Conservation (phyloP, 202 grass and related monocot genomes). For the Zoysia matrella region DNA sequence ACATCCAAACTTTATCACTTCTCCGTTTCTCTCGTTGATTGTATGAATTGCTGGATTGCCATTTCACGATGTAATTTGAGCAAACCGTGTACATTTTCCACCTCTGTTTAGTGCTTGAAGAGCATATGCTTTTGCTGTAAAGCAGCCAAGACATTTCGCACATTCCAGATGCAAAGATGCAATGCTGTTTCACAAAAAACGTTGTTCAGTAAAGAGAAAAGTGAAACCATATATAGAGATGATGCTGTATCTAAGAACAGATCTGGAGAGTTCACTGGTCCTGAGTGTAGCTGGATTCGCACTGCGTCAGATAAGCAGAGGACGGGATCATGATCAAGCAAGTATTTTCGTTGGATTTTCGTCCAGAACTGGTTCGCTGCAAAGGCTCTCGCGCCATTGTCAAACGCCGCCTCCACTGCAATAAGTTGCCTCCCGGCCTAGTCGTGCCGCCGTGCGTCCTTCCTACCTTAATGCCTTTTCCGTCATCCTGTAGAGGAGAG, state of each 20-base stretch:
- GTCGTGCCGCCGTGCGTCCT: background rate
- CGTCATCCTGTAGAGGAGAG: too few relatives aligned
- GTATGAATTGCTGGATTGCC: background rate
- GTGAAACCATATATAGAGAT: background rate
- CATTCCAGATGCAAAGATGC: background rate
- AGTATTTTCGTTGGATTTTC: background rate
- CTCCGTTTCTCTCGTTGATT: constrained; percentile 2
- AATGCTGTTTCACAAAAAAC: background rate
- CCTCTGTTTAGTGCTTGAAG: background rate
- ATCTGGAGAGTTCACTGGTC: background rate
- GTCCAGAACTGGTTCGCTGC: background rate
- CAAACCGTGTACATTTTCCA: constrained; percentile 33
- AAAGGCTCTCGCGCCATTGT: background rate
- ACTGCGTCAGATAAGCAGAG: background rate
- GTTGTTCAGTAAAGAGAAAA: background rate
- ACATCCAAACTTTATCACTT: background rate
- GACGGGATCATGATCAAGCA: background rate
- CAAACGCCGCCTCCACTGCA: background rate
- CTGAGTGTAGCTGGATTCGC: background rate
- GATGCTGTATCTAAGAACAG: background rate
- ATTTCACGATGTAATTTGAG: constrained; percentile 26
- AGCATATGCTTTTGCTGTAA: background rate
- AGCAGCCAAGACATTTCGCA: background rate
- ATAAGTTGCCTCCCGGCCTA: background rate
- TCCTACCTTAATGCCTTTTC: background rate